Evolutionary conservation across 2,329 filamentous ascomycete species (phyloP).

Genomic region (Clarireedia paspali): DNA sequence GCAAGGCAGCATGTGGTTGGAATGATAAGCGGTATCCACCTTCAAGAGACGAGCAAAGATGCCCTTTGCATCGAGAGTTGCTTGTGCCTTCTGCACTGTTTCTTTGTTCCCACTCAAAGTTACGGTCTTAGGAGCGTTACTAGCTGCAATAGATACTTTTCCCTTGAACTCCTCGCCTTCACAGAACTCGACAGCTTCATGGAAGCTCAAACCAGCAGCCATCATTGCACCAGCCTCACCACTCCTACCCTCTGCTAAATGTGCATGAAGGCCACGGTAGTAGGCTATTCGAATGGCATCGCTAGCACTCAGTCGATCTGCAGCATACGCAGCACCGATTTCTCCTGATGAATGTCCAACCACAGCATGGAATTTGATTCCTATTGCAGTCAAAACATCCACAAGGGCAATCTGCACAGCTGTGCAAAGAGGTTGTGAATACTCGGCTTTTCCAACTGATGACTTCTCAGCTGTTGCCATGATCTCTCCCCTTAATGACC

Average conservation of each 20-base stretch:
- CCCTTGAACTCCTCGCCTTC: conserved; percentile 9
- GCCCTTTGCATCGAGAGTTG: conserved; percentile 9
- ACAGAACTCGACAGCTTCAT: conserved; percentile 11
- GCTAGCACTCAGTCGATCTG: conserved; percentile 27
- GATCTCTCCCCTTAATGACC: conserved; percentile 16
- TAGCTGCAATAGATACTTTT: conserved; percentile 24
- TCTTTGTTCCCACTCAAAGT: conserved; percentile 24
- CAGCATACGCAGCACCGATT: conserved; percentile 39
- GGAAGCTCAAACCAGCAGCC: conserved; percentile 32
- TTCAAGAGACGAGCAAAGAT: conserved; percentile 15
- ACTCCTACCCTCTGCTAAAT: conserved; percentile 7
- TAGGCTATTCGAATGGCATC: conserved; percentile 40
- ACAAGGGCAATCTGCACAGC: conserved; percentile 40
- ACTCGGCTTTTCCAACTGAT: conserved; percentile 20
- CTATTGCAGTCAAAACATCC: conserved; percentile 35
- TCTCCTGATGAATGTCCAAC: conserved; percentile 42
- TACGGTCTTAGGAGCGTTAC: conserved; percentile 20
- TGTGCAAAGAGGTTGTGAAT: conserved; percentile 36
- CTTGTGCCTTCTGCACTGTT: conserved; percentile 9
- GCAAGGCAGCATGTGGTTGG: conserved; percentile 20
- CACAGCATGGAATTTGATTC: conserved; percentile 32
- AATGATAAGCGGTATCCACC: conserved; percentile 22
- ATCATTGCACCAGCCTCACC: conserved; percentile 40
- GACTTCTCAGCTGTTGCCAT: conserved; percentile 16
- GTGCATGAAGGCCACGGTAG: conserved; percentile 25